Base-by-base conservation (phyloP, 2,329 filamentous ascomycete species). In the Penicillium frequentans region DNA sequence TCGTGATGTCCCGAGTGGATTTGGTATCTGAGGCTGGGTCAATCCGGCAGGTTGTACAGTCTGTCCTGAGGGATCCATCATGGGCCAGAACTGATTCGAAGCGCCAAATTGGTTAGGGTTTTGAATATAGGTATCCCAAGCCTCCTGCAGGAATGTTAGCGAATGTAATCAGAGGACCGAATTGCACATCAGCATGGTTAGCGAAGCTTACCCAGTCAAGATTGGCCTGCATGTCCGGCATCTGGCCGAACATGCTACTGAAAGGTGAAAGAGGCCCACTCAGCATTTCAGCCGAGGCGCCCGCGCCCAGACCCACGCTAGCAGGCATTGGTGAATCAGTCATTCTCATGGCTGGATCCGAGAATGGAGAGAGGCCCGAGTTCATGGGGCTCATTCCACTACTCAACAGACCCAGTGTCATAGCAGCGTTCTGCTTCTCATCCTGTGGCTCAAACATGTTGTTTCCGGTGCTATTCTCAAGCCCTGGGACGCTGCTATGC, bases 101-200 rank as follows among this genome's bases (percentile, higher is more conserved):
- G 73, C 67, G 48, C 81, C 79, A 33, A 79, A 61, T 29, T 29
- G 27, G 7, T 70, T 79, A 6, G 83, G 79, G 52, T 83, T 85
- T 69, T 89, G 86, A 48, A 89, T 84, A 64, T 88, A 89, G 7
- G 81, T 84, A 68, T 90, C 87, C 86, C 86, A 89, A 27, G 86
- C 85, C 60, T 88, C 84, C 85, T 87, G 13, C 7, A 33, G 62
- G 8, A 8, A 35, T 16, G 27, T 27, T 62, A 29, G 47, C 49
- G 53, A 67, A 9, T 9, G 10, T 7, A 16, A 24, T 33, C 11
- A 19, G 19, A 47, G 3, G 7, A 14, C 3, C 7, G 14, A 3
- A 27, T n/a, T n/a, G 29, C 14, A 47, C 19, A 27, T 7, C 27
- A 8, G 10, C 54, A 73, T 66, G 43, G 60, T 59, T 14, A 8